Percentiles rank a stretch among this genome's conserved stretches.
Evolutionary conservation across 768 basidiomycete species (phyloP).

Genomic region (Mycena crocata): DNA sequence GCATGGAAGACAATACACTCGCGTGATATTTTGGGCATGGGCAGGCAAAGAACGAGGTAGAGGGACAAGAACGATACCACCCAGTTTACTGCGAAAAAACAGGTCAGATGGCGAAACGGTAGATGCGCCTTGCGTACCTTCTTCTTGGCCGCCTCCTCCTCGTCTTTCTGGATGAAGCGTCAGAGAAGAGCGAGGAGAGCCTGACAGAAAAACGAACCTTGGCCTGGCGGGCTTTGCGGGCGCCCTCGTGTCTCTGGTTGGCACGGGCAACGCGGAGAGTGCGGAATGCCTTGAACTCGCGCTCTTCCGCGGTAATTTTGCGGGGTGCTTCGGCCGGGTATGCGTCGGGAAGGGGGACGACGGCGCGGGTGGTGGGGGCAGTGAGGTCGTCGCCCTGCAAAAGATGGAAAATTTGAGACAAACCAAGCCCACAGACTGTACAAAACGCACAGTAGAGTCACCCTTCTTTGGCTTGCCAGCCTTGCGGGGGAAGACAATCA

Average conservation of each 20-base stretch:
- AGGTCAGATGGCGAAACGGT: conserved; percentile 27
- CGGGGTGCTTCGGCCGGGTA: conserved; percentile 86
- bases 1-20: conserved; percentile 49
- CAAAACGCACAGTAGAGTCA: conserved; percentile 82
- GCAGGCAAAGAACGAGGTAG: conserved; percentile 33
- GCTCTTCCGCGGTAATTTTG: conserved; percentile 92
- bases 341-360: conserved; percentile 74
- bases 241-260: conserved; percentile 85
- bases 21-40: conserved; percentile 52
- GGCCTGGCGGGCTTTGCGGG: conserved; percentile 85
- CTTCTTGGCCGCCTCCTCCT: conserved; percentile 93
- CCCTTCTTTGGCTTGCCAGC: conserved; percentile 95
- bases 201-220: conserved; percentile 74
- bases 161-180: conserved; percentile 73
- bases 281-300: conserved; percentile 88
- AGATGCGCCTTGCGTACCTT: conserved; percentile 76
- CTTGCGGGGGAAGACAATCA: conserved; percentile 98
- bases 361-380: conserved; percentile 76
- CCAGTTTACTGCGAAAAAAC: conserved; percentile 30
- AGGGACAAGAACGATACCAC: conserved; percentile 31
- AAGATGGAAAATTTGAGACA: conserved; percentile 25
- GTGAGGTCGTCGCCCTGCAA: conserved; percentile 84
- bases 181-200: conserved; percentile 2
- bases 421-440: conserved; percentile 10
- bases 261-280: conserved; percentile 89